These are phyloP conservation scores for Tremellales sp. DNA, from an alignment of 1,284 basidiomycete species.

Conservation along the genomic window DNA sequence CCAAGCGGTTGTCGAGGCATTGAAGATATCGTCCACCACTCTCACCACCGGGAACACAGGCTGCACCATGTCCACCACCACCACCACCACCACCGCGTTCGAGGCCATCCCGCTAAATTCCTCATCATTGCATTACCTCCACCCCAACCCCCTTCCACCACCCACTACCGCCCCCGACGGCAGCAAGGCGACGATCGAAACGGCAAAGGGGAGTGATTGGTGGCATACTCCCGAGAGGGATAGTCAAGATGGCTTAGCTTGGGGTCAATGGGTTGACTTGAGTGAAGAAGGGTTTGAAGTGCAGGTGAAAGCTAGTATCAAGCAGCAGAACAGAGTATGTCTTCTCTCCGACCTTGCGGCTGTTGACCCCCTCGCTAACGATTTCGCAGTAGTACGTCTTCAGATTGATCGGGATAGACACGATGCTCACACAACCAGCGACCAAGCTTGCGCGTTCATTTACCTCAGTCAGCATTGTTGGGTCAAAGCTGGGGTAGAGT, in stretches of 20 bases:
- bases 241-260: slow-evolving; percentile 16
- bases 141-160: not conserved
- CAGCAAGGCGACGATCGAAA: slow-evolving; percentile 1
- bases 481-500: slow-evolving; percentile 34
- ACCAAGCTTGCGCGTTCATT: slow-evolving; percentile 30
- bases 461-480: slow-evolving; percentile 20
- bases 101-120: not conserved
- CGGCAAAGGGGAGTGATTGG: slow-evolving; percentile 23
- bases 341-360: not conserved
- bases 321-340: slow-evolving; percentile 20
- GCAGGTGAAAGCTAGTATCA: slow-evolving; percentile 17
- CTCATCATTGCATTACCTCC: not conserved
- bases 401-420: not conserved
- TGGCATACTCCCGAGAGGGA: slow-evolving; percentile 27
- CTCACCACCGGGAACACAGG: too few species aligned
- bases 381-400: not conserved
- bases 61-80: too few species aligned
- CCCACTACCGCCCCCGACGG: slow-evolving; percentile 10
- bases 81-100: too few species aligned
- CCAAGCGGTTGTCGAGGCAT: too few species aligned
- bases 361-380: not conserved
- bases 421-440: slow-evolving; percentile 12
- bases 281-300: slow-evolving; percentile 20
- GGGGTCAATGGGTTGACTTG: slow-evolving; percentile 13
- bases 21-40: too few species aligned